Conservation (phyloP, 768 basidiomycete species). For the Boletus sensibilis region DNA sequence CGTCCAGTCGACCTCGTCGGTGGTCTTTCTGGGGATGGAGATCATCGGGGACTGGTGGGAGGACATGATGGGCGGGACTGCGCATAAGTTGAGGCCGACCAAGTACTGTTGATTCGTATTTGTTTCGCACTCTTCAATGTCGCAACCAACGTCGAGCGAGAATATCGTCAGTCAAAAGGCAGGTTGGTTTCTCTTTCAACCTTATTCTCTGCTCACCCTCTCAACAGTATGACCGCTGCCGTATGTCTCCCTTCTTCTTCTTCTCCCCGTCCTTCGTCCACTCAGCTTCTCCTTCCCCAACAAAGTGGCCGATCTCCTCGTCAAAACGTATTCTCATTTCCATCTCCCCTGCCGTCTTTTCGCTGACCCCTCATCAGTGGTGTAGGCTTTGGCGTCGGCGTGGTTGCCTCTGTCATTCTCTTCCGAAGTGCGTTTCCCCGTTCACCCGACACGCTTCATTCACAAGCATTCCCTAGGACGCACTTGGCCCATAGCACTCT, state of each 20-base stretch:
- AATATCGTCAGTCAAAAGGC: constrained; percentile 91
- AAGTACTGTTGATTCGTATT: constrained; percentile 29
- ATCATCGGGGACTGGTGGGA: constrained; percentile 85
- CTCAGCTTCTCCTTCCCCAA: constrained; percentile 20
- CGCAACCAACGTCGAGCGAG: constrained; percentile 81
- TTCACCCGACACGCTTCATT: constrained; percentile 1
- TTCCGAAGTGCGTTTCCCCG: constrained; percentile 73
- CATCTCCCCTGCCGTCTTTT: background rate
- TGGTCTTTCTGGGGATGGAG: constrained; percentile 90
- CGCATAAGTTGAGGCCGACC: background rate
- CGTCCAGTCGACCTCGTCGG: constrained; percentile 96
- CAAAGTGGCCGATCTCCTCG: constrained; percentile 72
- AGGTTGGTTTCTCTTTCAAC: background rate
- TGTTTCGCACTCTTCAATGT: constrained; percentile 35
- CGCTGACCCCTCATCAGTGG: constrained; percentile 49
- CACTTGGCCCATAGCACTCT: constrained; percentile 86
- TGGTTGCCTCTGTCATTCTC: constrained; percentile 85
- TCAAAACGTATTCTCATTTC: constrained; percentile 68
- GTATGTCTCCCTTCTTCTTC: constrained; percentile 56
- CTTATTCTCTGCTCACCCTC: background rate
- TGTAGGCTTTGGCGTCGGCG: constrained; percentile 85
- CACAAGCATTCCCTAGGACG: constrained; percentile 56
- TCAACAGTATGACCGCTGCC: constrained; percentile 77
- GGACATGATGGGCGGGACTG: constrained; percentile 48
- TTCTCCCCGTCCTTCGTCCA: constrained; percentile 20